Conservation (phyloP, 1,284 basidiomycete genomes). For the Vanrija pseudolonga region DNA sequence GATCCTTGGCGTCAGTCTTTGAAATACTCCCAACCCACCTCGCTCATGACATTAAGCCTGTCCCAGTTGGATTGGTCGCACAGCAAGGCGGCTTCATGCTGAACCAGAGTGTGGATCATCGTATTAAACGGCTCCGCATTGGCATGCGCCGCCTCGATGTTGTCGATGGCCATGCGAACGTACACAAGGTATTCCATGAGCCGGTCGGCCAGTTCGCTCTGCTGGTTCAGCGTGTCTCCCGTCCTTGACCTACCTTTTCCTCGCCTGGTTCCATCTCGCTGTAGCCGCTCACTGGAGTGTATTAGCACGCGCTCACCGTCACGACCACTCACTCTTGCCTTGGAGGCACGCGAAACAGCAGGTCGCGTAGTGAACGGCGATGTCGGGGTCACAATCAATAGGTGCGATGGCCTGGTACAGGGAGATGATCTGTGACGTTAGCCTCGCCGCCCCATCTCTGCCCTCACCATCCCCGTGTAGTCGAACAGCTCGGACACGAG, state of each 20-base stretch:
- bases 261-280: slow-evolving; percentile 4
- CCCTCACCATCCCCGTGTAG: neutral
- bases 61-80: slow-evolving; percentile 11
- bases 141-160: neutral
- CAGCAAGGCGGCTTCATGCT: slow-evolving; percentile 5
- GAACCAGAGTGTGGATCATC: neutral
- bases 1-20: neutral
- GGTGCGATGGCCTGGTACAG: neutral
- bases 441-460: neutral
- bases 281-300: slow-evolving; percentile 1
- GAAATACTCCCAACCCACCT: neutral
- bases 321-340: slow-evolving; percentile 2
- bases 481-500: slow-evolving; percentile 4
- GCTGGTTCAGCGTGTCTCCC: neutral
- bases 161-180: neutral
- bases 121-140: neutral
- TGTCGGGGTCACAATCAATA: slow-evolving; percentile 9
- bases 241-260: neutral
- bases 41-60: neutral
- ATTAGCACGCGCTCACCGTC: neutral
- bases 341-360: slow-evolving; percentile 7
- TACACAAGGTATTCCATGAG: slow-evolving; percentile 1
- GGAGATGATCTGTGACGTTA: slow-evolving; percentile 1
- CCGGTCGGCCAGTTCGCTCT: neutral
- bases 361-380: slow-evolving; percentile 1